These are phyloP conservation scores for Solanum microdontum DNA, from an alignment of 257 asterid species.

Conservation along the genomic window DNA sequence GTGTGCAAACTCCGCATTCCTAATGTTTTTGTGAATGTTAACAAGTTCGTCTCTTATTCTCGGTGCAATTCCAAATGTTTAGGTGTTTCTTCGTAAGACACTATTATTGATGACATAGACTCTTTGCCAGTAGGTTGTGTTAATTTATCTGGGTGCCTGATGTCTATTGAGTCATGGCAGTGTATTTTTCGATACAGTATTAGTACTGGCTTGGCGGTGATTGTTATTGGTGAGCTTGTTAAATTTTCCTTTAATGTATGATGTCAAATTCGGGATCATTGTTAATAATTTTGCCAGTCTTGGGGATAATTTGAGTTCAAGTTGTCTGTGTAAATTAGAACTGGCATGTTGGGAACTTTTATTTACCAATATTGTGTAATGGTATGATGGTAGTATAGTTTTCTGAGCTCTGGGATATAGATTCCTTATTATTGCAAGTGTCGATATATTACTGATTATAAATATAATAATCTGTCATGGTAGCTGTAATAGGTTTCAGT, in stretches of 20 bases:
- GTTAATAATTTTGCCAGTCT: background rate
- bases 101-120: background rate
- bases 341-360: background rate
- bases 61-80: background rate
- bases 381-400: background rate
- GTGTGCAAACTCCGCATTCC: background rate
- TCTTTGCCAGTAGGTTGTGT: background rate
- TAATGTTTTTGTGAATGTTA: background rate
- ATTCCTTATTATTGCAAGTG: background rate
- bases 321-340: background rate
- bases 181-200: background rate
- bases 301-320: background rate
- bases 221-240: background rate
- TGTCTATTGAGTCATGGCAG: background rate
- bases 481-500: too few relatives aligned
- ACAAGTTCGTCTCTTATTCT: background rate
- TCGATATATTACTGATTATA: background rate
- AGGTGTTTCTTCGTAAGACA: background rate
- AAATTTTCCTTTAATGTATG: background rate
- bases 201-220: background rate
- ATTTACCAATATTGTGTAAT: background rate
- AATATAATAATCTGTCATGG: too few relatives aligned
- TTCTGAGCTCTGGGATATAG: background rate
- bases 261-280: background rate
- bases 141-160: background rate